Percentiles rank a stretch among this genome's conserved stretches.
phyloP scores from a whole-genome alignment of 371 early-diverging fungal genomes.

The Umbelopsis sp. region DNA sequence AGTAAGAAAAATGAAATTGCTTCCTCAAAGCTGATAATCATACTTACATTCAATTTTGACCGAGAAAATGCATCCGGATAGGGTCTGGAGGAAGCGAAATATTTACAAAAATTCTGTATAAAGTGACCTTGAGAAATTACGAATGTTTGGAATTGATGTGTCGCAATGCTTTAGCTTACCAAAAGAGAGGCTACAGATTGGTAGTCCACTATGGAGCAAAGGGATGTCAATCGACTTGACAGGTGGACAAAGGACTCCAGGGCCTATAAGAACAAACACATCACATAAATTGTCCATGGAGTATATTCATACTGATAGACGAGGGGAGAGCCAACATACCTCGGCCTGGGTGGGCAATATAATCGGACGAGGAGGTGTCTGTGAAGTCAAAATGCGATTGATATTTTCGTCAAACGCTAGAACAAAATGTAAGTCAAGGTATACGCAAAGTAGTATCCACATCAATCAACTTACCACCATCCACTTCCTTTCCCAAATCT shows the following conservation, averaged over 20 bases:
- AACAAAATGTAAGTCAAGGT: not conserved
- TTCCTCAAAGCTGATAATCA: slow-evolving; percentile 21
- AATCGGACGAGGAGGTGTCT: slow-evolving; percentile 75
- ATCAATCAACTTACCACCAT: slow-evolving; percentile 30
- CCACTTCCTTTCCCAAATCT: slow-evolving; percentile 28
- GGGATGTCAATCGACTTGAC: slow-evolving; percentile 29
- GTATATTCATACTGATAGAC: not conserved
- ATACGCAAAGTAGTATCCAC: not conserved
- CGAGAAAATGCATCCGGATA: slow-evolving; percentile 60
- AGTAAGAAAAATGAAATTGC: slow-evolving; percentile 9
- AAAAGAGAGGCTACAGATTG: slow-evolving; percentile 43
- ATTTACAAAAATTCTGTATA: slow-evolving; percentile 44
- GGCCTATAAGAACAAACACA: slow-evolving; percentile 17
- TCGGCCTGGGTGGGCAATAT: slow-evolving; percentile 48
- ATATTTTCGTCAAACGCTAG: slow-evolving; percentile 69
- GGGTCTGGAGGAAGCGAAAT: slow-evolving; percentile 50
- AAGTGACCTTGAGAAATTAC: slow-evolving; percentile 20
- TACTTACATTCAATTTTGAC: slow-evolving; percentile 51
- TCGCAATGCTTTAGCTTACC: slow-evolving; percentile 26
- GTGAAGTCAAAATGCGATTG: slow-evolving; percentile 68
- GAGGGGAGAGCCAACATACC: slow-evolving; percentile 26
- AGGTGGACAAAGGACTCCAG: slow-evolving; percentile 28
- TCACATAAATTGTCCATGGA: not conserved
- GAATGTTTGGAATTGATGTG: not conserved
- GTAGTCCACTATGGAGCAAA: slow-evolving; percentile 38